A percentile compares a stretch with the other conserved stretches of the same genome.
phyloP scores from a whole-genome alignment of 2,329 filamentous ascomycete genomes.

The Fusarium sp. region DNA sequence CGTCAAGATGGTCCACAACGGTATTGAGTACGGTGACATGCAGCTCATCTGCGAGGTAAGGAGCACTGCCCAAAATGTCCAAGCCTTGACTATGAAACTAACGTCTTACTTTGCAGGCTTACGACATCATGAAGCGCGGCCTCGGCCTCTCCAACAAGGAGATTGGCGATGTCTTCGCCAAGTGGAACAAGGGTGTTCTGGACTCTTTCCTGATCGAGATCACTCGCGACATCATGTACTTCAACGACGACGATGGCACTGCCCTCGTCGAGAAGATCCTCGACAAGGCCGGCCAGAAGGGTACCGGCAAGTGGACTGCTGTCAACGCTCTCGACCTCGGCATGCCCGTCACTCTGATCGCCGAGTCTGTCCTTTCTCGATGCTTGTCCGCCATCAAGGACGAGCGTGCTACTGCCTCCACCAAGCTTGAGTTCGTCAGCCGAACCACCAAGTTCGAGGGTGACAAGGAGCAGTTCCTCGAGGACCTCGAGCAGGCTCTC shows the following conservation, averaged over 20 bases:
- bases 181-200: conserved; percentile 99
- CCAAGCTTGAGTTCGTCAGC: conserved; percentile 78
- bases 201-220: conserved; percentile 99
- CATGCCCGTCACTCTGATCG: conserved; percentile 98
- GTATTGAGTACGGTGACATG: conserved; percentile 99
- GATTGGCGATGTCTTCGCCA: conserved; percentile 91
- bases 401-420: conserved; percentile 86
- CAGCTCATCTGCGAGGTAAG: conserved; percentile 98
- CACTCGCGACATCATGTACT: conserved; percentile 98
- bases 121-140: conserved; percentile 99
- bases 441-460: conserved; percentile 85
- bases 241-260: conserved; percentile 92
- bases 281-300: conserved; percentile 98
- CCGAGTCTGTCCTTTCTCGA: conserved; percentile 94
- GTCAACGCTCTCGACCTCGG: conserved; percentile 99
- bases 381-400: conserved; percentile 95
- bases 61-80: background rate
- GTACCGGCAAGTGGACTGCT: conserved; percentile 99
- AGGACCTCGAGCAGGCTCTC: conserved; percentile 97
- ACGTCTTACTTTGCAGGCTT: conserved; percentile 72
- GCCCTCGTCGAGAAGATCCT: conserved; percentile 98
- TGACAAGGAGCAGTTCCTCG: conserved; percentile 92
- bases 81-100: conserved; percentile 16
- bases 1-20: conserved; percentile 99
- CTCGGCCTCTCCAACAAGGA: conserved; percentile 90